Conservation (phyloP, 148 eudicot species). For the Vaccinium vitisidaea region DNA sequence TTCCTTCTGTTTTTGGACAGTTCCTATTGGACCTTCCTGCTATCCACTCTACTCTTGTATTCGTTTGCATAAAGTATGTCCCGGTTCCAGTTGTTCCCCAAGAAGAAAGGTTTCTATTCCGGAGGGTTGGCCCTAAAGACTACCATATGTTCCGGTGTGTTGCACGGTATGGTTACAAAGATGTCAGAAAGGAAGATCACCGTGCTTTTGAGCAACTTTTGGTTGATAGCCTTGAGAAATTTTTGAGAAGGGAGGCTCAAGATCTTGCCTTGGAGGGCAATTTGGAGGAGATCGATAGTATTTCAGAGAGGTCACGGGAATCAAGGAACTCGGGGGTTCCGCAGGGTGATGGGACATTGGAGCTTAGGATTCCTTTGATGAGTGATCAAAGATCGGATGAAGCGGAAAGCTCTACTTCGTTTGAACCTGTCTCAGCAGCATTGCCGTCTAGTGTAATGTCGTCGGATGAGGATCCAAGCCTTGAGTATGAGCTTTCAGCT, state of each 20-base stretch:
- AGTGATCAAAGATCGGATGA: slow-evolving; percentile 33
- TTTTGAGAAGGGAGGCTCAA: slow-evolving; percentile 66
- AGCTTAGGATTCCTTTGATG: slow-evolving; percentile 61
- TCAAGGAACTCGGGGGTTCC: slow-evolving; percentile 33
- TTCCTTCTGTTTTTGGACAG: slow-evolving; percentile 83
- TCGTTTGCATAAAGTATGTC: slow-evolving; percentile 85
- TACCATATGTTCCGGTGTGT: slow-evolving; percentile 89
- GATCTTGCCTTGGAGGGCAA: slow-evolving; percentile 61
- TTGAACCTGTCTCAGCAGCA: slow-evolving; percentile 20
- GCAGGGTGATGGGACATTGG: slow-evolving; percentile 28
- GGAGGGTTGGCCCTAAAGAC: slow-evolving; percentile 81
- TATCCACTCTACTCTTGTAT: slow-evolving; percentile 75
- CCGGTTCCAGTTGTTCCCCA: slow-evolving; percentile 84
- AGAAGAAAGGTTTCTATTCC: slow-evolving; percentile 84
- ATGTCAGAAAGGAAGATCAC: slow-evolving; percentile 87
- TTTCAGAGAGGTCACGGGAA: slow-evolving; percentile 27
- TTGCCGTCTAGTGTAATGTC: slow-evolving; percentile 46
- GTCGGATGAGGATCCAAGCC: slow-evolving; percentile 55
- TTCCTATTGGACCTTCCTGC: slow-evolving; percentile 82
- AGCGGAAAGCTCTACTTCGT: slow-evolving; percentile 22
- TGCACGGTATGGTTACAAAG: slow-evolving; percentile 93
- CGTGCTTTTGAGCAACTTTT: slow-evolving; percentile 73
- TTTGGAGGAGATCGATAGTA: slow-evolving; percentile 45
- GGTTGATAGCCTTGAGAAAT: slow-evolving; percentile 67
- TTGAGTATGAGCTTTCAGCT: slow-evolving; percentile 80